Percentiles rank a stretch among this genome's conserved stretches.
phyloP scores from a whole-genome alignment of 2,329 filamentous ascomycete genomes.

The Fusarium abutilonis region DNA sequence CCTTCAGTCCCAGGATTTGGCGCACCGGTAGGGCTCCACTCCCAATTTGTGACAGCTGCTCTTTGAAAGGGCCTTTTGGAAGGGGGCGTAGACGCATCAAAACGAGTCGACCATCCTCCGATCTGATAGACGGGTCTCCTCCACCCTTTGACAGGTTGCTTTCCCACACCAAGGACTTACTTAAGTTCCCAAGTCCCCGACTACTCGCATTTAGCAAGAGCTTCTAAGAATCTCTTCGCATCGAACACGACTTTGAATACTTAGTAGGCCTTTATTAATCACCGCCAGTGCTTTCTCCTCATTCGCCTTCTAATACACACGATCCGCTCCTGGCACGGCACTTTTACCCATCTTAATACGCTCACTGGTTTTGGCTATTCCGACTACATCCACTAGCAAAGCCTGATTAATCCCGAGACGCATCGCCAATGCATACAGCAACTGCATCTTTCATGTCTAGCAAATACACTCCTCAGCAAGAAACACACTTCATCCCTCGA shows the following conservation, averaged over 20 bases:
- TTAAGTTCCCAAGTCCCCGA: slow-evolving; percentile 46
- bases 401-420: slow-evolving; percentile 26
- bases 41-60: slow-evolving; percentile 45
- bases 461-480: slow-evolving; percentile 38
- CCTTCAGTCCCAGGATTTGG: slow-evolving; percentile 44
- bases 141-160: slow-evolving; percentile 44
- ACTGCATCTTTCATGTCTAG: slow-evolving; percentile 47
- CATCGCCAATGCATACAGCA: slow-evolving; percentile 41
- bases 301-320: slow-evolving; percentile 20
- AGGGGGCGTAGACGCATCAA: slow-evolving; percentile 40
- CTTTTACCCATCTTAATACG: slow-evolving; percentile 17
- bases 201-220: slow-evolving; percentile 34
- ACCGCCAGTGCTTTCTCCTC: slow-evolving; percentile 1
- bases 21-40: slow-evolving; percentile 38
- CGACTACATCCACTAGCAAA: slow-evolving; percentile 21
- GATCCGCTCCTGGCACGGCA: slow-evolving; percentile 15
- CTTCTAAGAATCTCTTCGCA: slow-evolving; percentile 34
- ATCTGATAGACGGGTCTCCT: slow-evolving; percentile 46
- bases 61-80: slow-evolving; percentile 35
- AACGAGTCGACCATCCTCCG: slow-evolving; percentile 40
- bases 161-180: slow-evolving; percentile 45
- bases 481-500: slow-evolving; percentile 52
- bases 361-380: slow-evolving; percentile 16
- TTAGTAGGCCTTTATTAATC: slow-evolving; percentile 32
- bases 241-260: slow-evolving; percentile 27